phyloP scores from a whole-genome alignment of 176 grass and related monocot genomes.

The Cymbopogon citratus region DNA sequence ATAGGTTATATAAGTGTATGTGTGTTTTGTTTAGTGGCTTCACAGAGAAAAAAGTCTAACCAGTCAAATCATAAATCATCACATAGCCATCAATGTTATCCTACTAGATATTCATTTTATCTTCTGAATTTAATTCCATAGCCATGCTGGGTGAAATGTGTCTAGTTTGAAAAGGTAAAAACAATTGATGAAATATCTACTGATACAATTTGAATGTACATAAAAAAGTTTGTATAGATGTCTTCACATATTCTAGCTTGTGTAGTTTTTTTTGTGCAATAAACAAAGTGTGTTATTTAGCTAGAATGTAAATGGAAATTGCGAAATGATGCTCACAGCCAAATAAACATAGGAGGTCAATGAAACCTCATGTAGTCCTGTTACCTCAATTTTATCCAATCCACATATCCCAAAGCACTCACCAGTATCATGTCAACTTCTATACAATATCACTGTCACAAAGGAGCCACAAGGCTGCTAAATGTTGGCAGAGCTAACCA shows the following conservation, averaged over 20 bases:
- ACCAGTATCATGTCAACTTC: too few relatives aligned
- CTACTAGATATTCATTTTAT: constrained; percentile 9
- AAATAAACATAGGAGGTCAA: too few relatives aligned
- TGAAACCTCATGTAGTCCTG: too few relatives aligned
- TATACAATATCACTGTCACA: too few relatives aligned
- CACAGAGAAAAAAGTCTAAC: background rate
- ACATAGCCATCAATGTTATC: background rate
- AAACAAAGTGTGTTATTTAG: background rate
- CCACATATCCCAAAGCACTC: too few relatives aligned
- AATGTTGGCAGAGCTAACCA: too few relatives aligned
- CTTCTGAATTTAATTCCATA: background rate
- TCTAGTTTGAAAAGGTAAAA: background rate
- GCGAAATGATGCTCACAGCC: too few relatives aligned
- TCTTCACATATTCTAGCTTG: background rate
- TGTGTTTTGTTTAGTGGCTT: background rate
- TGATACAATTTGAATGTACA: background rate
- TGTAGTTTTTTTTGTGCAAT: background rate
- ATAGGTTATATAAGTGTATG: background rate
- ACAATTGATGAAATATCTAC: background rate
- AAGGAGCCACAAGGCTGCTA: too few relatives aligned
- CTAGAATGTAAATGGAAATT: background rate
- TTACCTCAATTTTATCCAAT: too few relatives aligned
- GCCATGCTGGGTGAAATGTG: background rate
- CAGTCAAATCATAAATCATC: background rate
- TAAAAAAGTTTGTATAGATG: background rate